Evolutionary conservation across 192 early-diverging fungal genomes (phyloP), one percentile per base, ranked within the genome.

Genomic region (Dissophora ornata): DNA sequence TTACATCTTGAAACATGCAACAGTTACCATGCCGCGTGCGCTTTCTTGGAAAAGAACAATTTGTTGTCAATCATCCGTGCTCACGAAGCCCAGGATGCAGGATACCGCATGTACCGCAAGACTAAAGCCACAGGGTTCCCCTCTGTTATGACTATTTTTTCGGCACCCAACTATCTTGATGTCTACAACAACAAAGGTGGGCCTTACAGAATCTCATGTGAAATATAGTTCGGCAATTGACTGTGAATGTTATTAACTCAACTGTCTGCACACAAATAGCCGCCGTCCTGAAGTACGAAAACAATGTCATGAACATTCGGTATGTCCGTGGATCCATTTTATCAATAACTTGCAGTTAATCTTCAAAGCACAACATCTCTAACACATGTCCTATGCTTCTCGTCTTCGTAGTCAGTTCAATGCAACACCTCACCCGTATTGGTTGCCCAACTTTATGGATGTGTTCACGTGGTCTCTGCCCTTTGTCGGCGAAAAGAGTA

Each of bases 371-470:
- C 22, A 24, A 41, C 15, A 44, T 38, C 36, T 38, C 30, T 47
- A 45, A 16, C 21, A 29, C 48, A 2, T 16, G 5, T 15, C n/a
- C 52, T 19, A 9, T 8, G 42, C 22, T 12, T 3, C 13, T 12
- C 8, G 29, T 7, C 5, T 12, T 21, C 49, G 36, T 64, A 69
- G 75, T 48, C 82, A 81, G 32, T 91, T 90, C 80, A 95, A 95
- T 80, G 94, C 90, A 71, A 95, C 94, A 19, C 94, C 97, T 32
- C 96, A 99, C 69, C 95, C 97, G 40, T 99, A 99, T 83, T 97
- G 96, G 96, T 80, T 99, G 60, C 97, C 96, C 29, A 97, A 99
- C 82, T 99, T 99, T 67, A 96, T 99, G 95, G 97, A 99, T 69
- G 96, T 97, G 6, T 97, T 99, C 71, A 94, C 94, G 21, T 99